These are phyloP conservation scores for Erysimum cheiri DNA, from an alignment of 441 rosid genomes.

Conservation along the genomic window DNA sequence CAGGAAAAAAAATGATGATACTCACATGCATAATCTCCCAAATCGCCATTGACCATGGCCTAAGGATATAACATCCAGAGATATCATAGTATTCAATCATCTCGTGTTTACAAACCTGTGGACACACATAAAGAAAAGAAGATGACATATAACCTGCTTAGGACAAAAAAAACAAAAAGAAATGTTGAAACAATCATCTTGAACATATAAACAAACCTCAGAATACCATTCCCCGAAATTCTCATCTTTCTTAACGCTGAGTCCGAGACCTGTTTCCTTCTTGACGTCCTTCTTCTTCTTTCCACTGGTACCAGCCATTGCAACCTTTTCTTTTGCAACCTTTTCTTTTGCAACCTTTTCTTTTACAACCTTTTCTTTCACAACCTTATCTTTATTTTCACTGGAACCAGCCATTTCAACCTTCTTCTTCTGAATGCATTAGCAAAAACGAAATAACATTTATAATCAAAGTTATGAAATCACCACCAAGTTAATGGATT, in stretches of 20 bases:
- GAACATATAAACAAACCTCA: constrained; percentile 43
- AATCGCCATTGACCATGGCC: constrained; percentile 97
- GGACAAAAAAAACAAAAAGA: constrained; percentile 9
- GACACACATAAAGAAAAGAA: constrained; percentile 26
- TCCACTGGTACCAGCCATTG: constrained; percentile 39
- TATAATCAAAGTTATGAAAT: not conserved
- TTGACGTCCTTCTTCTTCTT: constrained; percentile 49
- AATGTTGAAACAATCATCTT: not conserved
- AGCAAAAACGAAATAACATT: not conserved
- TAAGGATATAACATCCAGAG: constrained; percentile 94
- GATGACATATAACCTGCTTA: not conserved
- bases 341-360: constrained; percentile 13
- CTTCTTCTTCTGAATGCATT: constrained; percentile 24
- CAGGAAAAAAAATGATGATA: constrained; percentile 1
- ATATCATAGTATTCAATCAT: constrained; percentile 98
- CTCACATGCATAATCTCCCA: constrained; percentile 97
- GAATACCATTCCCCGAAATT: constrained; percentile 51
- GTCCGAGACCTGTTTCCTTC: constrained; percentile 49
- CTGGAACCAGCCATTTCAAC: constrained; percentile 37
- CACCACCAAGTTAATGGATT: not conserved
- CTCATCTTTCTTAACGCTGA: constrained; percentile 48
- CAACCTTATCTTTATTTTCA: constrained; percentile 12
- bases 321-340: constrained; percentile 8
- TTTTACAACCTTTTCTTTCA: not conserved
- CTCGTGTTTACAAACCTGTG: constrained; percentile 91